These are phyloP conservation scores for Gynandropsis gynandra DNA, from an alignment of 345 rosid genomes.

Conservation along the genomic window DNA sequence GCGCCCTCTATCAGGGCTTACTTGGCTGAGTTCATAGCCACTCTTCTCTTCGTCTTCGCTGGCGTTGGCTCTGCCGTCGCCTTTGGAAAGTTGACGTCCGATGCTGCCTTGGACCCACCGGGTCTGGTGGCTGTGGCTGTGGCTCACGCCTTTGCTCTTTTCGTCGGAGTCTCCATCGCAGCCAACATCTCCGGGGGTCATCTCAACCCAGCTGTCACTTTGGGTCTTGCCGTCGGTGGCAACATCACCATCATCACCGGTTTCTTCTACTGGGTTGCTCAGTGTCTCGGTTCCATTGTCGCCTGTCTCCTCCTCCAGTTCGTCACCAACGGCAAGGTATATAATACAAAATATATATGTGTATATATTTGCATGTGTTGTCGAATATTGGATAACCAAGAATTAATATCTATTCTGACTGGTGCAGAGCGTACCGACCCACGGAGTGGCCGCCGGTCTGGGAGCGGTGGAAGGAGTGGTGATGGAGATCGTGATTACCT, in stretches of 20 bases:
- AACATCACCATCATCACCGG: constrained; percentile 70
- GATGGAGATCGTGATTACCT: constrained; percentile 75
- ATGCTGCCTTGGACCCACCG: constrained; percentile 62
- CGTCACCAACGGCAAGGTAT: constrained; percentile 51
- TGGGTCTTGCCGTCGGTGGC: constrained; percentile 80
- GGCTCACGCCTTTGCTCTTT: constrained; percentile 74
- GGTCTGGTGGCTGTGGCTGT: constrained; percentile 82
- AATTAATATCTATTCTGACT: too few species aligned
- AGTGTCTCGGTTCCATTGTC: constrained; percentile 69
- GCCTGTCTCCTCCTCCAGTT: constrained; percentile 75
- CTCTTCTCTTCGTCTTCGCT: constrained; percentile 88
- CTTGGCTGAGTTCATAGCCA: constrained; percentile 81
- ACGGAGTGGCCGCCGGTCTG: constrained; percentile 62
- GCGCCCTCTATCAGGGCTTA: constrained; percentile 55
- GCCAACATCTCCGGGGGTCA: constrained; percentile 94
- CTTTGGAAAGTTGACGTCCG: constrained; percentile 63
- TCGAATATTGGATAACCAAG: not conserved
- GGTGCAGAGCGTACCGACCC: constrained; percentile 66
- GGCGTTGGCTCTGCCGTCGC: constrained; percentile 92
- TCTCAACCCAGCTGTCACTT: constrained; percentile 81
- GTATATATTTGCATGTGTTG: not conserved
- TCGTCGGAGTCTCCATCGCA: constrained; percentile 71
- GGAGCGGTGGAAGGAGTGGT: constrained; percentile 46
- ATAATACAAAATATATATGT: not conserved
- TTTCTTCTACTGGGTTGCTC: constrained; percentile 83